Base-by-base conservation (phyloP, 2,329 filamentous ascomycete genomes). In the Talaromyces islandicus region DNA sequence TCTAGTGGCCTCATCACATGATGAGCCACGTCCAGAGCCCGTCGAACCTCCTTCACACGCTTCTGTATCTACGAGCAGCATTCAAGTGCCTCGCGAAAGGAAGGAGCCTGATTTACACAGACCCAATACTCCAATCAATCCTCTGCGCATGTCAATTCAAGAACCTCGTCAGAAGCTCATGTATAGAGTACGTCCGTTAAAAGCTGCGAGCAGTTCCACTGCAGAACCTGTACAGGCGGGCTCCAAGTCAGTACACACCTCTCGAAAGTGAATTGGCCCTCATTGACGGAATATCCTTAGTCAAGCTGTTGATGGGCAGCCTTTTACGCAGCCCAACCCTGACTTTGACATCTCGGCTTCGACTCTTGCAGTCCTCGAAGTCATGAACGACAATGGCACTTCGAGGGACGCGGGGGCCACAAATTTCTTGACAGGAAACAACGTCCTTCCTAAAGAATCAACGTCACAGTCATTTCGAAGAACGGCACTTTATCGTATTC, bases 91-190 rank as follows among this genome's bases (percentile, higher is more conserved):
- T 10, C 10, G 7, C 14, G 46, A 53, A 24, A 65, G 38, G 63
- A 14, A 27, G 14, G 54, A 50, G 29, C 29, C 55, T 35, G 12
- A 12, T n/a, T 24, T 25, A 10, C 57, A 64, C 3, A 21, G 27
- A 10, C 17, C 55, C 4, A 35, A 58, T 7, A 29, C 56, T 7
- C 65, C 66, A 10, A 56, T 63, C 19, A 72, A 68, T 14, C 66
- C 67, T 1, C 67, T 77, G 59, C 70, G 71, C 14, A 66, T 77
- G 24, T 64, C 68, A 0, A 65, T 62, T 17, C 66, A 68, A 35
- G 76, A 74, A 55, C 75, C 75, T 7, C 73, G 77, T 14, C 73
- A 67, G n/a, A 79, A 78, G 60, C 60, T 80, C 30, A 75, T 79
- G 71, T 79, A 77, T 62, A 69, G 68, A 57, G 74, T 73, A 24